Base-by-base conservation (phyloP, 2,329 filamentous ascomycete genomes). In the Botrytis tulipae region DNA sequence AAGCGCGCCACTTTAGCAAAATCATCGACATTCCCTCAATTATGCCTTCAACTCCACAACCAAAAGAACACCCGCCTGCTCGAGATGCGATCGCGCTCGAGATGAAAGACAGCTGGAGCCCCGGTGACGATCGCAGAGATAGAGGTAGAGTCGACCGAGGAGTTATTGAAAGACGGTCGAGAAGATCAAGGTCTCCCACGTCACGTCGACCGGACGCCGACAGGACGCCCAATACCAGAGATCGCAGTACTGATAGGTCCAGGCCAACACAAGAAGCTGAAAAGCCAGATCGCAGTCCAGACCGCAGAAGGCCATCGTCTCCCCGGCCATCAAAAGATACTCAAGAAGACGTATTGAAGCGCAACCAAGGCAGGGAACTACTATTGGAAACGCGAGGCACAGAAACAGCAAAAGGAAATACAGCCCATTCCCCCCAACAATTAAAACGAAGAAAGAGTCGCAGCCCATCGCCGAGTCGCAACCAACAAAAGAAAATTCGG, bases 71-170 rank as follows among this genome's bases (percentile, higher is more conserved):
- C 62, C 62, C 59, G 51, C 32, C 25, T 74, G 75, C 75, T 75
- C 81, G 81, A 80, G 77, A 83, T 83, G 82, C 68, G 59, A 71
- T 71, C 67, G 68, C 67, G 67, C 72, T 81, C 81, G 82, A 80
- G 79, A 83, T 83, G 82, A 83, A 81, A 82, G 81, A 82, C 80
- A 82, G 80, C 78, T 82, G 81, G 81, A 82, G 81, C 81, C 78
- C 80, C 80, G 81, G 80, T 78, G 80, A 83, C 77, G 82, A 82
- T 75, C 82, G 82, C 78, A 82, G 82, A 83, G 82, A 83, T 75
- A 80, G 82, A 82, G 81, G 82, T 76, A 81, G 82, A 70, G 80
- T 81, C 75, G 82, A 82, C 81, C 80, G 82, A 80, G 81, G 82
- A 79, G 79, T 73, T 62, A 65, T 80, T 72, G 77, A 77, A 68